Percentiles rank a stretch among this genome's conserved stretches.
Evolutionary conservation across 2,329 filamentous ascomycete species (phyloP).

Genomic region (Pyrenophora tritici-repentis): DNA sequence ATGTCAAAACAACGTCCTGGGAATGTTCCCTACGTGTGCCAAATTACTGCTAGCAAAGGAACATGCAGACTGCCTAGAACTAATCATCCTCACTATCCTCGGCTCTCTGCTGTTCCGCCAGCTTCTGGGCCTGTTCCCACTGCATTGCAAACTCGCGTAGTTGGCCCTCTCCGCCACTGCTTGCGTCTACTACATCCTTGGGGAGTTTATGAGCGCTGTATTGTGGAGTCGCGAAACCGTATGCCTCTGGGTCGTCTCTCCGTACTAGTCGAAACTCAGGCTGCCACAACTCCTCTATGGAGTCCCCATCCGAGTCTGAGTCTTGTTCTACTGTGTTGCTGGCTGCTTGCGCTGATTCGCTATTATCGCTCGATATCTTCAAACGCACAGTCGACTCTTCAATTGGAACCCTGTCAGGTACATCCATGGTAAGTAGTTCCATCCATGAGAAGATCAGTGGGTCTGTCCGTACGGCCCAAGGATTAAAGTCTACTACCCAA

Average conservation of each 20-base stretch:
- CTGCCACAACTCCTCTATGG: constrained; percentile 62
- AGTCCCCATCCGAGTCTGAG: constrained; percentile 48
- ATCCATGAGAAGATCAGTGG: constrained; percentile 87
- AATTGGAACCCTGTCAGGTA: constrained; percentile 48
- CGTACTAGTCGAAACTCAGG: constrained; percentile 84
- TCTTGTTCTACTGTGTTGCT: constrained; percentile 5
- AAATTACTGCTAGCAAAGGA: too few species aligned
- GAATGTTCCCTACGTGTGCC: background rate
- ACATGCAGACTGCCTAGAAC: background rate
- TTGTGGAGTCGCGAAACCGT: constrained; percentile 80
- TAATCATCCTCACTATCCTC: constrained; percentile 47
- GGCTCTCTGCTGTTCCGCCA: constrained; percentile 49
- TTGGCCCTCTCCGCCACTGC: constrained; percentile 65
- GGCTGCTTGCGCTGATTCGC: background rate
- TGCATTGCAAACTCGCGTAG: constrained; percentile 69
- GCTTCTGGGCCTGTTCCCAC: constrained; percentile 53
- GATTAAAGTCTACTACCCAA: constrained; percentile 91
- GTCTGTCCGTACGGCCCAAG: constrained; percentile 90
- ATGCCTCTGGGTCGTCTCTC: constrained; percentile 85
- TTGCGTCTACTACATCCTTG: constrained; percentile 82
- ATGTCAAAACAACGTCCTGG: background rate
- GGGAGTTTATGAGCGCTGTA: constrained; percentile 97
- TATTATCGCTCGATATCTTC: constrained; percentile 13
- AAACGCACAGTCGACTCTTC: constrained; percentile 39
- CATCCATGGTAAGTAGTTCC: constrained; percentile 76